phyloP scores from a whole-genome alignment of 768 basidiomycete genomes.

The Suillus hirtellus region DNA sequence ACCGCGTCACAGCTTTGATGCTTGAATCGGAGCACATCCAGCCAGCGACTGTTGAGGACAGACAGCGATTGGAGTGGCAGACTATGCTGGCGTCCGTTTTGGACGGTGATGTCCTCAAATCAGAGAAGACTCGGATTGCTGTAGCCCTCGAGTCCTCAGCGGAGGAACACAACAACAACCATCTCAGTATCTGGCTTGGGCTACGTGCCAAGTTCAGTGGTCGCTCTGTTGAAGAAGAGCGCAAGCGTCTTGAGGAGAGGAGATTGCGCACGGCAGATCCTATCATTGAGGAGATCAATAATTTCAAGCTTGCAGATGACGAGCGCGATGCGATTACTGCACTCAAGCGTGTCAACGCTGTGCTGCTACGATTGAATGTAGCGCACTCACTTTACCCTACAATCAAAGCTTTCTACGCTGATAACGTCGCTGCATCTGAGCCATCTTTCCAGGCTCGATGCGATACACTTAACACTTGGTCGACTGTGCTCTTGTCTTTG shows the following conservation, averaged over 20 bases:
- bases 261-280: conserved; percentile 78
- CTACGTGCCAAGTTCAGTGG: conserved; percentile 86
- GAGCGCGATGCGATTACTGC: conserved; percentile 42
- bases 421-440: conserved; percentile 72
- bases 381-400: conserved; percentile 88
- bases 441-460: conserved; percentile 74
- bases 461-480: conserved; percentile 91
- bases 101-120: conserved; percentile 90
- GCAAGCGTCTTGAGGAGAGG: conserved; percentile 77
- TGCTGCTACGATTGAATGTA: conserved; percentile 76
- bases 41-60: conserved; percentile 70
- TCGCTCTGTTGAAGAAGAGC: conserved; percentile 80
- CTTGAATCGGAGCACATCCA: conserved; percentile 65
- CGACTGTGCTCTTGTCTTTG: conserved; percentile 83
- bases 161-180: conserved; percentile 67
- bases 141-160: conserved; percentile 69
- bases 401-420: conserved; percentile 74
- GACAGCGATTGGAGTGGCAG: conserved; percentile 92
- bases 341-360: conserved; percentile 58
- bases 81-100: conserved; percentile 93
- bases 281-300: conserved; percentile 80
- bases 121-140: conserved; percentile 92
- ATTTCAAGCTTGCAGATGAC: conserved; percentile 61
- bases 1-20: conserved; percentile 51
- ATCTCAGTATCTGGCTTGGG: conserved; percentile 83